Percentiles rank a stretch among this genome's conserved stretches.
Conservation (phyloP, 1,284 basidiomycete species). For the Mycena citricolor region DNA sequence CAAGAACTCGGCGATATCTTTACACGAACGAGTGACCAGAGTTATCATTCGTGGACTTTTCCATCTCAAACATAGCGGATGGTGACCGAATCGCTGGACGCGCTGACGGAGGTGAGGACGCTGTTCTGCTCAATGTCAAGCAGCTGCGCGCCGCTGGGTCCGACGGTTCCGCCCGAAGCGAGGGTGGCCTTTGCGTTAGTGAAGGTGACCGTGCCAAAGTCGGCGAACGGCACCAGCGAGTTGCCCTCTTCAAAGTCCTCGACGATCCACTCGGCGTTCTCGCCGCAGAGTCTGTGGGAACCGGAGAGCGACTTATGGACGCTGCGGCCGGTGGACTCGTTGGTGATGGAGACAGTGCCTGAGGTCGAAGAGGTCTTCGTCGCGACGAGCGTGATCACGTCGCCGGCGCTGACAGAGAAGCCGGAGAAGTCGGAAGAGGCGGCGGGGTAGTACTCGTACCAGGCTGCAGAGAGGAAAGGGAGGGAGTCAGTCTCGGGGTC, state of each 20-base stretch:
- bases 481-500: background rate
- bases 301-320: conserved; percentile 34
- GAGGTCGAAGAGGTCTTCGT: conserved; percentile 8
- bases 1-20: no score
- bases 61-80: no score
- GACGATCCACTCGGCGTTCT: conserved; percentile 36
- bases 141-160: conserved; percentile 25
- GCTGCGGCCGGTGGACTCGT: conserved; percentile 26
- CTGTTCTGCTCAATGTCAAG: conserved; percentile 34
- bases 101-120: conserved; percentile 26
- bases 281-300: conserved; percentile 32
- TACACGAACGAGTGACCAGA: no score
- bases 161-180: conserved; percentile 24
- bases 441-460: conserved; percentile 4
- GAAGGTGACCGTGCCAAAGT: conserved; percentile 37
- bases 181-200: conserved; percentile 21
- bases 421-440: background rate
- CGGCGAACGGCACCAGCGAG: conserved; percentile 36
- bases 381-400: conserved; percentile 5
- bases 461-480: conserved; percentile 6
- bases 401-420: conserved; percentile 8
- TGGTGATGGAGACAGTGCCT: conserved; percentile 7
- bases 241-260: conserved; percentile 36
- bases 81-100: conserved; percentile 2
- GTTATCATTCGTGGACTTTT: no score